Evolutionary conservation across 495 filamentous ascomycete genomes (phyloP), one percentile per base, ranked within the genome.

Genomic region (Chaetomium cochliodes): DNA sequence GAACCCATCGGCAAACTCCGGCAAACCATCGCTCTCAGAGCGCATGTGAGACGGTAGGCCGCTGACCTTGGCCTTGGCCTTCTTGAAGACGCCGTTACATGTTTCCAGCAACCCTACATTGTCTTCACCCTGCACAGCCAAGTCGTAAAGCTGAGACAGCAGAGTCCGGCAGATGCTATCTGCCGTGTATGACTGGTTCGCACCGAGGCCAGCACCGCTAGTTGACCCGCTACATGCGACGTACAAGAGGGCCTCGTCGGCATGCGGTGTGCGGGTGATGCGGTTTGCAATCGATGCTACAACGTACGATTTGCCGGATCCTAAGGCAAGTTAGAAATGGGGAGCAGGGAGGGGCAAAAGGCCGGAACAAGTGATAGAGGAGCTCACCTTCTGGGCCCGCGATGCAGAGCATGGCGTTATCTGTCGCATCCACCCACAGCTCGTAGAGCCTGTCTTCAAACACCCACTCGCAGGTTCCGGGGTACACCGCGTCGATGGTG

Each of bases 81-180:
- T 65, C 9, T 58, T 64, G 46, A 73, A 73, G 18, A 70, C 51
- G 0, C 57, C 62, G 58, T 69, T 73, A 63, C 71, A 73, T 2
- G 64, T 51, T 65, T 73, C 69, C 16, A 73, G 68, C 1, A 69
- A 58, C 7, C 28, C 53, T 16, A 65, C 62, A 15, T 69, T 55
- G 28, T 68, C 52, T 33, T 66, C 56, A 22, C 46, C 67, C 49
- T 72, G 57, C 5, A 63, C 46, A 8, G 70, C 70, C 5, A 62
- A 30, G 3, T 58, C 28, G 55, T 70, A 69, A 15, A 72, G 56
- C 15, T 66, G 58, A 1, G 33, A 66, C 7, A 72, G 33, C 6
- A 70, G 51, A 6, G 70, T 72, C 22, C 63, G 62, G 50, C 63
- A 66, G 20, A 72, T 68, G 20, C 39, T 64, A 42, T 70, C 65